Base-by-base conservation (phyloP, 345 rosid genomes). In the Camelina sativa region DNA sequence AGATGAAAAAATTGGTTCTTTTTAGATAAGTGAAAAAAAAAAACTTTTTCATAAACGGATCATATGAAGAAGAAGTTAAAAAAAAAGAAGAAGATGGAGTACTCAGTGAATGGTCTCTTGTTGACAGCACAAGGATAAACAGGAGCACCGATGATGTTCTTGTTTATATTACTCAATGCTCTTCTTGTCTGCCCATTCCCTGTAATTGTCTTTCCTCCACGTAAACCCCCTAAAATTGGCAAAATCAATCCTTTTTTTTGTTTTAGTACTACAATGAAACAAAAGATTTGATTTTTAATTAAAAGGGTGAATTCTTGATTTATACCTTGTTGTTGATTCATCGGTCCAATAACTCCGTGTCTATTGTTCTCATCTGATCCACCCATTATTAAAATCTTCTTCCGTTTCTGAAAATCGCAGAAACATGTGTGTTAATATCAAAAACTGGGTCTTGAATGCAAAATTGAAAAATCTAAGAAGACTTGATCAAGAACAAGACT, bases 281-380 rank as follows among this genome's bases (percentile, higher is more conserved):
- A 65, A 64, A 69, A 79, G 25, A 60, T 38, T 25, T 4, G 13
- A 6, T 11, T 2, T 43, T 69, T 7, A 17, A 59, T 9, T 30
- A 0, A 52, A 15, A 1, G 19, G 1, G 1, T 28, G 3, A 6
- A 6, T 16, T 53, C 62, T 62, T 72, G 19, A 35, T 66, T 50
- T 19, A 1, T 76, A 92, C 97, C 89, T 71, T 83, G 91, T 70
- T 83, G 90, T 68, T 72, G 37, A 74, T 79, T 81, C 52, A 76
- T 78, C 15, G 84, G 72, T 62, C 93, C 93, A 52, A 87, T 80
- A 70, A 86, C 85, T 46, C 89, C 89, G 20, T 80, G 85, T n/a
- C 81, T 80, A 84, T 91, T 91, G 85, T 93, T 94, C 85, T 94
- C 96, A 57, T 87, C 88, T 34, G 97, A 82, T 81, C 89, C 82